phyloP scores from a whole-genome alignment of 176 grass and related monocot genomes.

The Bothriochloa decipiens region DNA sequence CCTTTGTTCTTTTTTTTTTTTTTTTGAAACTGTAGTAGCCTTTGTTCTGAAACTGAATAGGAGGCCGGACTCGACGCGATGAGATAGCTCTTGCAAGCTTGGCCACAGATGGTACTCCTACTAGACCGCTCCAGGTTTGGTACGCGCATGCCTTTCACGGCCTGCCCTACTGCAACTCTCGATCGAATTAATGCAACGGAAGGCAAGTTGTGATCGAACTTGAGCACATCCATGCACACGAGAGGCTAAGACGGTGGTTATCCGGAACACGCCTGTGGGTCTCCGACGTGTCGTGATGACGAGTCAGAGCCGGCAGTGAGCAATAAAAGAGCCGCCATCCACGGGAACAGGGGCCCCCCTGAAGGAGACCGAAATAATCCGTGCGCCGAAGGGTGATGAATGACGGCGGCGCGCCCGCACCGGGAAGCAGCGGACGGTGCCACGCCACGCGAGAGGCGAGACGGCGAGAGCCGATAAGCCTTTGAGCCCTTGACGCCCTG shows the following conservation, averaged over 20 bases:
- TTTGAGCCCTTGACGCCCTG: neutral
- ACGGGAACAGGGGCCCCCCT: neutral
- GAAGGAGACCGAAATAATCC: neutral
- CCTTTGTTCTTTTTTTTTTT: no score
- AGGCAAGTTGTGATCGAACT: neutral
- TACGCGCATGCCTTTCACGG: slow-evolving; percentile 30
- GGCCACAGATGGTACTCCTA: no score
- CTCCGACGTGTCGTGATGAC: neutral
- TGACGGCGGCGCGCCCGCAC: neutral
- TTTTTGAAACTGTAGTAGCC: no score
- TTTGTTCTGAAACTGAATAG: no score
- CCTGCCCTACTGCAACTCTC: slow-evolving; percentile 18
- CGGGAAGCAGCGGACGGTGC: neutral
- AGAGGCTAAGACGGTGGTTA: neutral
- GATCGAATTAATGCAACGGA: neutral
- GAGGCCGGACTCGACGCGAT: no score
- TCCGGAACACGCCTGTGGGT: neutral
- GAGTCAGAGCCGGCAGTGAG: neutral
- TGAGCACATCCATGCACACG: neutral
- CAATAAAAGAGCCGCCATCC: neutral
- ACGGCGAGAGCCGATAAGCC: slow-evolving; percentile 9
- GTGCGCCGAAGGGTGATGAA: no score
- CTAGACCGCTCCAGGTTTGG: no score
- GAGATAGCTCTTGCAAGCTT: no score
- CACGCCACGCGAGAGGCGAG: neutral